Evolutionary conservation across 345 rosid genomes (phyloP).

Genomic region (Nephelium lappaceum): DNA sequence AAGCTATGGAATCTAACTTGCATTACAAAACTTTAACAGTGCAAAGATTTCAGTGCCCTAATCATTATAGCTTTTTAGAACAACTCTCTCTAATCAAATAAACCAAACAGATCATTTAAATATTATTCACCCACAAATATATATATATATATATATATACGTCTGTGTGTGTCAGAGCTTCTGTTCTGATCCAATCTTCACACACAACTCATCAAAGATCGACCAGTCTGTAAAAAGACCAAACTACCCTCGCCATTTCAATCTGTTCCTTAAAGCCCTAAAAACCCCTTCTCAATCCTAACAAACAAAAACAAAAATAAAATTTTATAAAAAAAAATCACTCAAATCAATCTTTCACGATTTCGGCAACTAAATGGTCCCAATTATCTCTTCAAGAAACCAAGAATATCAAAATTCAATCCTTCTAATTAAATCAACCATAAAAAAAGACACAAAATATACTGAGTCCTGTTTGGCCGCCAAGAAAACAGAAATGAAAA

Average conservation of each 20-base stretch:
- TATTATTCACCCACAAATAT: not conserved
- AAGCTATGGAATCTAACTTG: not conserved
- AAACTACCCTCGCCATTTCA: slow-evolving; percentile 34
- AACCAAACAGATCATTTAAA: not conserved
- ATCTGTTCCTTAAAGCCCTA: slow-evolving; percentile 25
- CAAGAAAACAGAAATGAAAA: slow-evolving; percentile 6
- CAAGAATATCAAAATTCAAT: not conserved
- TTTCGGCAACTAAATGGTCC: too few relatives aligned
- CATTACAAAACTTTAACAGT: not conserved
- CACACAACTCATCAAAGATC: slow-evolving; percentile 10
- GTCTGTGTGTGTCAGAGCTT: slow-evolving; percentile 17
- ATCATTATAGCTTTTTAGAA: not conserved
- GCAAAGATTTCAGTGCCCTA: slow-evolving; percentile 13
- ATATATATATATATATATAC: not conserved
- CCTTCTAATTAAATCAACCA: not conserved
- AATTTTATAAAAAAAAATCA: too few relatives aligned
- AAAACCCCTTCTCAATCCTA: not conserved
- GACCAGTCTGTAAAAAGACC: slow-evolving; percentile 13
- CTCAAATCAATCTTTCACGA: not conserved
- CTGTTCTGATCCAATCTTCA: slow-evolving; percentile 27
- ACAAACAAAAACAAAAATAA: too few relatives aligned
- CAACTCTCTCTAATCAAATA: not conserved
- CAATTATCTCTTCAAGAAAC: not conserved
- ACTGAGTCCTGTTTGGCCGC: slow-evolving; percentile 16
- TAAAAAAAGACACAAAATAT: not conserved